Percentiles rank a stretch among this genome's conserved stretches.
phyloP scores from a whole-genome alignment of 1,284 basidiomycete genomes.

The Ustilago cynodontis region DNA sequence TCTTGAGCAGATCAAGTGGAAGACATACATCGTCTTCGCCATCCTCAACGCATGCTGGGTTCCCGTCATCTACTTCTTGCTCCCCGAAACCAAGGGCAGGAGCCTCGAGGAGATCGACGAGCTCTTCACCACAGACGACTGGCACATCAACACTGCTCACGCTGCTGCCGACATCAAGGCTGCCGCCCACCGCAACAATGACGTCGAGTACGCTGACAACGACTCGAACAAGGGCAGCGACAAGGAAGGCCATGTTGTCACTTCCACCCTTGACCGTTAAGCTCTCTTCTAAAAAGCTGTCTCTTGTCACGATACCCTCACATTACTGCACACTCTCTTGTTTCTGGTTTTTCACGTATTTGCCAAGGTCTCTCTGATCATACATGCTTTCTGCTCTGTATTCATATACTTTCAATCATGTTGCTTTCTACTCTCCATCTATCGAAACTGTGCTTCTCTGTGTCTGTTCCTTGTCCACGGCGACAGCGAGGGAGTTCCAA shows the following conservation, averaged over 20 bases:
- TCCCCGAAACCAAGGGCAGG: slow-evolving; percentile 69
- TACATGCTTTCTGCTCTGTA: neutral
- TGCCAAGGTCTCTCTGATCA: slow-evolving; percentile 4
- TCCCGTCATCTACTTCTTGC: slow-evolving; percentile 67
- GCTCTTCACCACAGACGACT: slow-evolving; percentile 57
- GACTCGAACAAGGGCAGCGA: slow-evolving; percentile 25
- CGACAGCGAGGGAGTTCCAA: no score
- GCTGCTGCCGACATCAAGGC: slow-evolving; percentile 35
- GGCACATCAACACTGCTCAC: slow-evolving; percentile 38
- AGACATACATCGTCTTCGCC: slow-evolving; percentile 66
- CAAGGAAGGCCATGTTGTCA: slow-evolving; percentile 30
- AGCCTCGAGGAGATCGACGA: slow-evolving; percentile 68
- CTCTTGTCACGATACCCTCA: slow-evolving; percentile 17
- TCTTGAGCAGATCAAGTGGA: slow-evolving; percentile 73
- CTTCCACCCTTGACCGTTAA: slow-evolving; percentile 23
- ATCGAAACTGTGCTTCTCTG: no score
- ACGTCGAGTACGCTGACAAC: slow-evolving; percentile 38
- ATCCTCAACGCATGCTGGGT: slow-evolving; percentile 68
- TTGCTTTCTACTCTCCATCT: neutral
- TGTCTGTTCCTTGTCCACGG: neutral
- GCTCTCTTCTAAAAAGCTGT: neutral
- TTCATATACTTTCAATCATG: slow-evolving; percentile 4
- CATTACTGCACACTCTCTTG: neutral
- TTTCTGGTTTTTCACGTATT: neutral
- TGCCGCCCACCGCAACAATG: slow-evolving; percentile 28